These are phyloP conservation scores for Sclerotinia minor DNA, from an alignment of 2,329 filamentous ascomycete genomes.

Conservation along the genomic window DNA sequence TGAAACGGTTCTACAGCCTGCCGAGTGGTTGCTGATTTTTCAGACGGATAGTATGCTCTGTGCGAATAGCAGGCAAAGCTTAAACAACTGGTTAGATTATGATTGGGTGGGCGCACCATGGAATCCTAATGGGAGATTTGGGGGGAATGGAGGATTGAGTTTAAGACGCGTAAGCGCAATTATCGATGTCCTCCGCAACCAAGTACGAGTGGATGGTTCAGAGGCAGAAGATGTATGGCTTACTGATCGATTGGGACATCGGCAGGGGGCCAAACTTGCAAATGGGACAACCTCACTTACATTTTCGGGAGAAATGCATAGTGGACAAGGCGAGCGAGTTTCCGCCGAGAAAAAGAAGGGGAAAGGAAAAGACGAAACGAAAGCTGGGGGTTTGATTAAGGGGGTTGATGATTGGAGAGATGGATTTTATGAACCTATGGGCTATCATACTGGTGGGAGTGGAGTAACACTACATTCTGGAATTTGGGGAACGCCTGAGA, in stretches of 20 bases:
- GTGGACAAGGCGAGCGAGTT: conserved; percentile 42
- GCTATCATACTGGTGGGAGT: conserved; percentile 56
- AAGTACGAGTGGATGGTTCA: conserved; percentile 47
- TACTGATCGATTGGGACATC: conserved; percentile 52
- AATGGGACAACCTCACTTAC: conserved; percentile 52
- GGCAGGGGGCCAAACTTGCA: conserved; percentile 51
- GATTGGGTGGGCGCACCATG: conserved; percentile 43
- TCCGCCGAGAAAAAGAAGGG: conserved; percentile 30
- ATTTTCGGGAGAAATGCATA: conserved; percentile 53
- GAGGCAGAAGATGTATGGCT: conserved; percentile 60
- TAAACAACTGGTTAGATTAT: conserved; percentile 32
- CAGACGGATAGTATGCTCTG: conserved; percentile 57
- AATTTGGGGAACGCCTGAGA: conserved; percentile 52
- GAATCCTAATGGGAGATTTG: conserved; percentile 40
- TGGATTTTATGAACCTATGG: conserved; percentile 59
- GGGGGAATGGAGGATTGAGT: conserved; percentile 44
- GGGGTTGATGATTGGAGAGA: conserved; percentile 53
- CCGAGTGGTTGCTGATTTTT: conserved; percentile 55
- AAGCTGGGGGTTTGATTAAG: conserved; percentile 40
- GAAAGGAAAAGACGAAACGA: conserved; percentile 31
- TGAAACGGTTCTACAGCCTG: conserved; percentile 48
- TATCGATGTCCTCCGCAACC: conserved; percentile 52
- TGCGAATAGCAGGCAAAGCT: conserved; percentile 44
- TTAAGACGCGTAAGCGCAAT: conserved; percentile 55
- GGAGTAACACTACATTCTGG: conserved; percentile 48